Base-by-base conservation (phyloP, 139 green algal genomes). In the Coelastrella sp. region DNA sequence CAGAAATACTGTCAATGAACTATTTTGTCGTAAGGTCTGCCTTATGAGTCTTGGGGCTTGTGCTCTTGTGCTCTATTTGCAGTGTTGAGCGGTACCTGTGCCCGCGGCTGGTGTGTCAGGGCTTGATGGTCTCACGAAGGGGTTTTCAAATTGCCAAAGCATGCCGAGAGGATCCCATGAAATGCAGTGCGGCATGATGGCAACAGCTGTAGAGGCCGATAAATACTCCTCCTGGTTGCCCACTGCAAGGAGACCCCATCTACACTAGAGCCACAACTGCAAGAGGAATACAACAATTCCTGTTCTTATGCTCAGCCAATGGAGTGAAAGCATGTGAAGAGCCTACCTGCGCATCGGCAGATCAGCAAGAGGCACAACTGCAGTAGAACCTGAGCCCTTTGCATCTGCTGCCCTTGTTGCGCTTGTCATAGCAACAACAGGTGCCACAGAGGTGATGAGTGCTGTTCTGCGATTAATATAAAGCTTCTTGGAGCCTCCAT, bases 271-370 rank as follows among this genome's bases (percentile, higher is more conserved):
- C 35, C 35, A 49, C 35, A 49, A 49, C 35, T 49, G 35, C 35
- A 49, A 49, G 35, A 49, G 1, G 3, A 49, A 49, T 49, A 49
- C 35, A 49, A 49, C 35, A 49, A 49, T 49, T 49, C 35, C 3
- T 49, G 35, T 49, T 49, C 35, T 49, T 49, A 49, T 49, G 35
- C 35, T 1, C 35, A 49, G 35, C 35, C 35, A 49, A 78, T 27
- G 6, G 1, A 78, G n/a, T 81, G 74, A 58, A 58, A 14, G 8
- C 24, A 59, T 14, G 15, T 19, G 11, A 7, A n/a, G 8, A 19
- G 20, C 81, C 24, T 12, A 83, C 72, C 85, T 81, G 10, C 73
- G 56, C 86, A 90, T 90, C 7, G 86, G 86, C n/a, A 90, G 68
- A 25, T 90, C 86, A 65, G 86, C 86, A 14, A 90, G 75, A 10